A percentile compares a stretch with the other conserved stretches of the same genome.
These are phyloP conservation scores for Isabelozyma pseudorhagii DNA, from an alignment of 805 yeast genomes.

Conservation along the genomic window DNA sequence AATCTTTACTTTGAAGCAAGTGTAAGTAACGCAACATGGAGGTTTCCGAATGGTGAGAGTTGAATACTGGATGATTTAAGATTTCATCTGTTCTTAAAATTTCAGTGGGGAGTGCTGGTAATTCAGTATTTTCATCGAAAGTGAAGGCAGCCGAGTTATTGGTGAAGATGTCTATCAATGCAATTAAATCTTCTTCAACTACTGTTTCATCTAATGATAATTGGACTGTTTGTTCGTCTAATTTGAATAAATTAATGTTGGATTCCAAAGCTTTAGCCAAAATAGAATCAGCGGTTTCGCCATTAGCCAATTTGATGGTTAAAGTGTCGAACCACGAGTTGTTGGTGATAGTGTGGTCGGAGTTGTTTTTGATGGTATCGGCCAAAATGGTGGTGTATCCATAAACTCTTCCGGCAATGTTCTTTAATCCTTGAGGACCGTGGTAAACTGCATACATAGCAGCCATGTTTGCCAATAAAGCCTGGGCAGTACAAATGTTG, in stretches of 20 bases:
- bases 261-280: conserved; percentile 56
- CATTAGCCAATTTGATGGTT: conserved; percentile 52
- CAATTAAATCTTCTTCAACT: conserved; percentile 54
- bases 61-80: conserved; percentile 75
- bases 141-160: conserved; percentile 10
- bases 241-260: conserved; percentile 76
- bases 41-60: conserved; percentile 88
- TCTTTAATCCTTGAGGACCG: conserved; percentile 81
- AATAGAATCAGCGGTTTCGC: conserved; percentile 53
- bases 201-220: conserved; percentile 92
- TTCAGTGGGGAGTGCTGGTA: conserved; percentile 51
- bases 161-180: conserved; percentile 61
- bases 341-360: conserved; percentile 51
- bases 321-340: conserved; percentile 83
- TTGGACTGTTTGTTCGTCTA: conserved; percentile 56
- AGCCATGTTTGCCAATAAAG: conserved; percentile 90
- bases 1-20: conserved; percentile 76
- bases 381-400: conserved; percentile 76
- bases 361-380: conserved; percentile 34
- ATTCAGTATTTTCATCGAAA: conserved; percentile 13
- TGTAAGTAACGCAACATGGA: conserved; percentile 90
- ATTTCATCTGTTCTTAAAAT: conserved; percentile 56
- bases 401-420: conserved; percentile 74
- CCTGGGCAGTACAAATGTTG: conserved; percentile 97
- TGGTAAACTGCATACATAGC: conserved; percentile 96